phyloP scores from a whole-genome alignment of 352 stramenopile species.

The Thalassiosira mediterranea region DNA sequence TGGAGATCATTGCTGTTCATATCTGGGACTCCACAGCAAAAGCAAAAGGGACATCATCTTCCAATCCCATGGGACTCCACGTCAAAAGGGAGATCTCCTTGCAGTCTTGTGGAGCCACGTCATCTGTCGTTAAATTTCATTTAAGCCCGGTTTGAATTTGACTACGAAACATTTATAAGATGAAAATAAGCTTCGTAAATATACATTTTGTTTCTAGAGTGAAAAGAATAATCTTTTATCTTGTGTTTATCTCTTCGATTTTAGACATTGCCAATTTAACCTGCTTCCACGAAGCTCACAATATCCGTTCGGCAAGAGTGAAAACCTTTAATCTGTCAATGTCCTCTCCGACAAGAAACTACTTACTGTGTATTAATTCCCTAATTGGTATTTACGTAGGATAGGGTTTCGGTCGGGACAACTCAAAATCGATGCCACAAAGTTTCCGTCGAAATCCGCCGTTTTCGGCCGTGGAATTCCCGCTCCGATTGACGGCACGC shows the following conservation, averaged over 20 bases:
- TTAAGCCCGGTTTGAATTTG: neutral
- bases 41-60: too few species aligned
- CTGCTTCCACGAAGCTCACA: neutral
- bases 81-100: neutral
- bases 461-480: neutral
- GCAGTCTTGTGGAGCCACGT: constrained; percentile 2
- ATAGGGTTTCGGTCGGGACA: neutral
- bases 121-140: too few species aligned
- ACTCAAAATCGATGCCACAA: neutral
- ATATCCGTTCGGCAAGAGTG: neutral
- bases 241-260: neutral
- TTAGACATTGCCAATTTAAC: neutral
- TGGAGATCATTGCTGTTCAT: too few species aligned
- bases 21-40: too few species aligned
- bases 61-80: neutral
- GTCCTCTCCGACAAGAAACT: neutral
- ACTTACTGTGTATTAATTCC: neutral
- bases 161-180: neutral
- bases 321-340: neutral
- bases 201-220: neutral
- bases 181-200: neutral
- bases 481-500: neutral
- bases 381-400: neutral
- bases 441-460: neutral
- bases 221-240: too few species aligned